These are phyloP conservation scores for Pharus latifolius DNA, from an alignment of 176 grass and related monocot species.

Conservation along the genomic window DNA sequence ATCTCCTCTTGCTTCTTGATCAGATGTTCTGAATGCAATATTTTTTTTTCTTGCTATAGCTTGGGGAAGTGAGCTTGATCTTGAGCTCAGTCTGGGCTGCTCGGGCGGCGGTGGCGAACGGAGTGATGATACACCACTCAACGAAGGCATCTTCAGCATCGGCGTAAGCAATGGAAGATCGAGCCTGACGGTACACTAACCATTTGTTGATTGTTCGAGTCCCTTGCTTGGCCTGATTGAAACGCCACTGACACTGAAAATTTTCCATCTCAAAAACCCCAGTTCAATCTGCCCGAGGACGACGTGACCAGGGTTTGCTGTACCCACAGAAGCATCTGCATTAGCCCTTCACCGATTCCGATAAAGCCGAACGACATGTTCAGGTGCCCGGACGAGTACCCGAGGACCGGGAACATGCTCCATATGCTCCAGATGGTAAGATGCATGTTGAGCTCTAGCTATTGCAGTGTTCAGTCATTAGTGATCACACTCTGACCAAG, in stretches of 20 bases:
- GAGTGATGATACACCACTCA: neutral
- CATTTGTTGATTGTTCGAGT: neutral
- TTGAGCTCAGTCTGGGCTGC: slow-evolving; percentile 50
- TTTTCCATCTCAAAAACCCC: neutral
- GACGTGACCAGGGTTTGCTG: neutral
- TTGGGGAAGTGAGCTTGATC: slow-evolving; percentile 26
- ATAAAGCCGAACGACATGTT: neutral
- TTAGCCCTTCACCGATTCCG: neutral
- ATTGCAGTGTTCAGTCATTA: too few species aligned
- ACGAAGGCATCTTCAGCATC: neutral
- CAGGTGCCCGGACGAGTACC: neutral
- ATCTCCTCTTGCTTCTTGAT: neutral
- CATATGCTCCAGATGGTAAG: slow-evolving; percentile 34
- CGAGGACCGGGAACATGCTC: neutral
- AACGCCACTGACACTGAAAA: neutral
- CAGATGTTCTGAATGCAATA: neutral
- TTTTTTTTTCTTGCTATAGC: slow-evolving; percentile 16
- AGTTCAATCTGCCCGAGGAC: slow-evolving; percentile 31
- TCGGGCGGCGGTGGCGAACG: slow-evolving; percentile 15
- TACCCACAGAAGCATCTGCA: neutral
- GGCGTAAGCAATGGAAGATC: slow-evolving; percentile 3
- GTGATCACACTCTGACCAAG: neutral
- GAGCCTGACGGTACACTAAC: neutral
- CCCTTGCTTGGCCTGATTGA: neutral
- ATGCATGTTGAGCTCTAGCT: too few species aligned